These are phyloP conservation scores for Xylaria curta DNA, from an alignment of 495 filamentous ascomycete species.

Conservation along the genomic window DNA sequence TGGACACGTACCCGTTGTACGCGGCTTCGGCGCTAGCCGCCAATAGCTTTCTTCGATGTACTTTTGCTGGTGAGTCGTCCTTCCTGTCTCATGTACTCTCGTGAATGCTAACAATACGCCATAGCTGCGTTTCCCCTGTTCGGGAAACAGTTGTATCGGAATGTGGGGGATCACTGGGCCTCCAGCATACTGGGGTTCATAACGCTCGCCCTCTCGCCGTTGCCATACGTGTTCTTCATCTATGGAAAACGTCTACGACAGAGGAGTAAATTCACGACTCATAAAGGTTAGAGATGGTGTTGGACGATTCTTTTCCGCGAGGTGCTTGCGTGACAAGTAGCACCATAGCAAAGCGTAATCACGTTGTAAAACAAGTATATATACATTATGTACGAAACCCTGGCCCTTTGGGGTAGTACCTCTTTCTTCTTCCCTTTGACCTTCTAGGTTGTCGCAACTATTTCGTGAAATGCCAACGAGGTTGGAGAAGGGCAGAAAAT, in stretches of 20 bases:
- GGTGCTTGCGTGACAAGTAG: neutral
- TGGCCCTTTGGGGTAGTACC: neutral
- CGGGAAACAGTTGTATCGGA: constrained; percentile 66
- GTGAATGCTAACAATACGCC: constrained; percentile 39
- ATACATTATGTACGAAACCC: constrained; percentile 1
- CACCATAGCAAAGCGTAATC: neutral
- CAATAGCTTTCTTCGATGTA: constrained; percentile 82
- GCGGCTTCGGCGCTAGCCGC: constrained; percentile 88
- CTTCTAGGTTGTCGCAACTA: neutral
- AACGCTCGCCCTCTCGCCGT: constrained; percentile 71
- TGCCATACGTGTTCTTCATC: constrained; percentile 72
- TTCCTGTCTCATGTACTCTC: neutral
- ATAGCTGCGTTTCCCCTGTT: constrained; percentile 58
- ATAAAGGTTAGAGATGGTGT: neutral
- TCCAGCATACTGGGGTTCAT: constrained; percentile 71
- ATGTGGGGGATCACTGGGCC: constrained; percentile 75
- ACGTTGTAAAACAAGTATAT: neutral
- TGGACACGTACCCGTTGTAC: constrained; percentile 91
- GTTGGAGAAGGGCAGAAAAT: neutral
- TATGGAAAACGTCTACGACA: constrained; percentile 64
- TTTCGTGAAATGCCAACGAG: neutral
- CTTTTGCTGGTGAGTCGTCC: constrained; percentile 72
- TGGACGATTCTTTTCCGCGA: neutral
- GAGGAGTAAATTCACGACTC: constrained; percentile 50
- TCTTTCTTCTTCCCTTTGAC: neutral